Percentiles rank a stretch among this genome's conserved stretches.
Evolutionary conservation across 2,329 filamentous ascomycete genomes (phyloP).

Genomic region (Zymoseptoria brevis): DNA sequence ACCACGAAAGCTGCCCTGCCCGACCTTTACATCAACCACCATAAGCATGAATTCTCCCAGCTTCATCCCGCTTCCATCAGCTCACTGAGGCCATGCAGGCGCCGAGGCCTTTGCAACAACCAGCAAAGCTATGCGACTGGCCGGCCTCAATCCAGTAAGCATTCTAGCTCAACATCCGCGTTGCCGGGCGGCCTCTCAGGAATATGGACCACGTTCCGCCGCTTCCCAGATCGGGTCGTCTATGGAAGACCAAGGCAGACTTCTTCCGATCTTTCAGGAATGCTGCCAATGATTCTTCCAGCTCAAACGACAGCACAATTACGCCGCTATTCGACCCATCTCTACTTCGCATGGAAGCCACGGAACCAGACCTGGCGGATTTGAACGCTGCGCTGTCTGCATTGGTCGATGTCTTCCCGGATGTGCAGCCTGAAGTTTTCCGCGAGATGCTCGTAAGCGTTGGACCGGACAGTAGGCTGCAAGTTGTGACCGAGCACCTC

Average conservation of each 20-base stretch:
- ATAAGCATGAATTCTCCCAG: background rate
- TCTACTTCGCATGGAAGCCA: conserved; percentile 6
- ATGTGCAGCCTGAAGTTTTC: conserved; percentile 75
- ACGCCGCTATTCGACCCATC: conserved; percentile 21
- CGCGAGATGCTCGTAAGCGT: conserved; percentile 71
- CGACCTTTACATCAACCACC: background rate
- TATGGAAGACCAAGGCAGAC: conserved; percentile 29
- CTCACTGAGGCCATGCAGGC: background rate
- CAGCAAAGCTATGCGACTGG: background rate
- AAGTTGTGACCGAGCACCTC: conserved; percentile 68
- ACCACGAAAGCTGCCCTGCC: background rate
- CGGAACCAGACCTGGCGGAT: conserved; percentile 56
- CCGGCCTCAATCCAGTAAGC: background rate
- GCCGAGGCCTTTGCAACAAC: background rate
- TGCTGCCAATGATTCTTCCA: conserved; percentile 16
- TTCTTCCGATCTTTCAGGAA: conserved; percentile 27
- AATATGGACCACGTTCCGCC: conserved; percentile 24
- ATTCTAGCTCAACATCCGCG: background rate
- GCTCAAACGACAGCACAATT: conserved; percentile 15
- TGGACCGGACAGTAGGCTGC: conserved; percentile 66
- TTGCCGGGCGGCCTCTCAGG: background rate
- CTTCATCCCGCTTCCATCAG: background rate
- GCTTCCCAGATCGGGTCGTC: conserved; percentile 18
- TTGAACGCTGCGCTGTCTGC: conserved; percentile 63
- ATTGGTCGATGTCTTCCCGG: conserved; percentile 66